Evolutionary conservation across 306 rosid genomes (phyloP), one percentile per base, ranked within the genome.

Genomic region (Canavalia ensiformis): DNA sequence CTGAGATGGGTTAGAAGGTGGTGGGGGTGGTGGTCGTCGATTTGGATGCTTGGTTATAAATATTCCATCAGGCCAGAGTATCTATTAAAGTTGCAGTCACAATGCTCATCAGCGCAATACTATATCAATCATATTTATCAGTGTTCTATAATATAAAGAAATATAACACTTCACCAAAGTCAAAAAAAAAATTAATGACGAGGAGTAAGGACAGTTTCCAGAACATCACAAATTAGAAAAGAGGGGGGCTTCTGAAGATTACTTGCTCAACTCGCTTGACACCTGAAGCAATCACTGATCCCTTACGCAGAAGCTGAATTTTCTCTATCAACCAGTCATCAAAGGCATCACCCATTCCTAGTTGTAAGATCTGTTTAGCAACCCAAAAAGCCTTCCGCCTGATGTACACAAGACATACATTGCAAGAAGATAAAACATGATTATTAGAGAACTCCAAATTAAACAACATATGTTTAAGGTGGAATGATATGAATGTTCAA

Each of bases 301-400:
- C 99, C 86, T 87, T 96, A 6, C 98, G 98, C 66, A 96, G 83
- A 84, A 90, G 97, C 86, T 86, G 97, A 82, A 96, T 90, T 90
- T 92, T 96, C 84, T 89, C 94, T 45, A 96, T 84, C 87, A 96
- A 89, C 98, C 99, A 96, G 82, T 96, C 99, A 78, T 96, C 99
- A 47, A 96, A 94, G 84, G 99, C 99, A 85, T 96, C 99, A 59
- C 99, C 99, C 99, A 96, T 96, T 64, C 99, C 98, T 58, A 96
- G 86, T 82, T 96, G 99, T 72, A 96, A 91, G 71, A 96, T 80
- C 84, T 96, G 98, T 88, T 96, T 96, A 65, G 97, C 98, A 74
- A 94, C 99, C 99, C 99, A 96, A 71, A 96, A 96, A 68, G 99
- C 99, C 85, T 96, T 84, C 68, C 99, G 84, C 91, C 99, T 96